Conservation (phyloP, 2,329 filamentous ascomycete species). For the Aplosporella prunicola region DNA sequence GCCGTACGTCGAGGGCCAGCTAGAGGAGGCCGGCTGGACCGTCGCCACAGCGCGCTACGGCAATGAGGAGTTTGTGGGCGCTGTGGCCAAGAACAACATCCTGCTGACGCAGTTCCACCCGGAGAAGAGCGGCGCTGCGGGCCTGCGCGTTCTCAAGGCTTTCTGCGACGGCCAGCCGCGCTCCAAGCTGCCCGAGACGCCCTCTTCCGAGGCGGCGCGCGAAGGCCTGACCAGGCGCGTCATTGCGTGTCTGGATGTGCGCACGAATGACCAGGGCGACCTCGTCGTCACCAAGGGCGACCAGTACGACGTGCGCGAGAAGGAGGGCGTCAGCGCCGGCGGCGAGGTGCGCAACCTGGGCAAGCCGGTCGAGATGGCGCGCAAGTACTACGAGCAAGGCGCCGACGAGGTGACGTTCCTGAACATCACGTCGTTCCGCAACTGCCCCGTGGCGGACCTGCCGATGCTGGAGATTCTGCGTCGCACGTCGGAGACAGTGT, state of each 20-base stretch:
- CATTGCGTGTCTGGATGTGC: constrained; percentile 93
- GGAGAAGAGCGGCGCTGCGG: constrained; percentile 89
- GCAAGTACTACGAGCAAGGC: constrained; percentile 89
- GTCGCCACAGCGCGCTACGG: constrained; percentile 89
- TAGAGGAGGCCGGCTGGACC: constrained; percentile 78
- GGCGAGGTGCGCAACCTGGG: constrained; percentile 79
- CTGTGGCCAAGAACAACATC: constrained; percentile 74
- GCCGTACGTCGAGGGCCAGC: constrained; percentile 60
- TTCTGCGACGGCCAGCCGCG: constrained; percentile 68
- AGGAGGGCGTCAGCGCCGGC: constrained; percentile 48
- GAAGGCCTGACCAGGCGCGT: constrained; percentile 84
- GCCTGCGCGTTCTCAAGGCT: constrained; percentile 70
- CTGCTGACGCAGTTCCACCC: constrained; percentile 95
- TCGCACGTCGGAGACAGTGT: constrained; percentile 79
- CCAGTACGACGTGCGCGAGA: constrained; percentile 96
- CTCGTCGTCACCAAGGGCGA: constrained; percentile 97
- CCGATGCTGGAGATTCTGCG: constrained; percentile 94
- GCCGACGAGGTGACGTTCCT: constrained; percentile 96
- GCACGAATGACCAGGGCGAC: constrained; percentile 87
- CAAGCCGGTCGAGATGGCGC: constrained; percentile 92
- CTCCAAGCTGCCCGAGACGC: constrained; percentile 40
- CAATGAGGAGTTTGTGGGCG: constrained; percentile 81
- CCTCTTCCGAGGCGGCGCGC: constrained; percentile 21
- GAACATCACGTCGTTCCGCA: constrained; percentile 96
- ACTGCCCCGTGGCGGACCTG: constrained; percentile 82